A percentile compares a stretch with the other conserved stretches of the same genome.
Conservation (phyloP, 441 rosid species). For the Bruguiera hainesii region DNA sequence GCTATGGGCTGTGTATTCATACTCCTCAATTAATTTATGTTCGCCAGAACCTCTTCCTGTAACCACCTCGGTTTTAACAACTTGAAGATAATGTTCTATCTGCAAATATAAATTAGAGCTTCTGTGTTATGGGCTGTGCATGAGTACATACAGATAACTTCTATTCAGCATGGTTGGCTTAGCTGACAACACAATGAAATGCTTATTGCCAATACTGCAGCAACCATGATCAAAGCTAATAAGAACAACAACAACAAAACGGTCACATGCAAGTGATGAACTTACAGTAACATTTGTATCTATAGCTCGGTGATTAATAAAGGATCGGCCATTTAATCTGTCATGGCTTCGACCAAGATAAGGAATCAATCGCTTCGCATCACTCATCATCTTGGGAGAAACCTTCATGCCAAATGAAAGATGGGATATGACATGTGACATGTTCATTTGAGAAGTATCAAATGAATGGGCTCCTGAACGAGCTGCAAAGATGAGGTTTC, state of each 20-base stretch:
- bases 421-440: slow-evolving; percentile 91
- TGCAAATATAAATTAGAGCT: slow-evolving; percentile 32
- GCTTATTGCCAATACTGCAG: slow-evolving; percentile 5
- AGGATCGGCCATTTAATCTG: slow-evolving; percentile 71
- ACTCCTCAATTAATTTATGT: slow-evolving; percentile 68
- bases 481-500: slow-evolving; percentile 86
- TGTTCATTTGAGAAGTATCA: slow-evolving; percentile 83
- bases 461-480: slow-evolving; percentile 90
- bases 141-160: no score
- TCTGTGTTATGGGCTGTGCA: not conserved
- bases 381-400: slow-evolving; percentile 53
- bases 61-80: slow-evolving; percentile 90
- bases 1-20: slow-evolving; percentile 97
- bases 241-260: slow-evolving; percentile 7
- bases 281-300: slow-evolving; percentile 99
- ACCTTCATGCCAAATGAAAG: slow-evolving; percentile 79
- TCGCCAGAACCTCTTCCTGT: slow-evolving; percentile 39
- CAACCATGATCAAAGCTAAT: slow-evolving; percentile 5
- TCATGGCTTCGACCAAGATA: slow-evolving; percentile 83
- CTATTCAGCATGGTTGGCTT: not conserved
- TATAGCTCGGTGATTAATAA: slow-evolving; percentile 65
- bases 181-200: not conserved
- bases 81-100: slow-evolving; percentile 98
- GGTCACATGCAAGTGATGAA: slow-evolving; percentile 18
- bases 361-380: slow-evolving; percentile 66